A percentile compares a stretch with the other conserved stretches of the same genome.
Evolutionary conservation across 2,329 filamentous ascomycete species (phyloP).

Genomic region (Paraphoma chrysanthemicola): DNA sequence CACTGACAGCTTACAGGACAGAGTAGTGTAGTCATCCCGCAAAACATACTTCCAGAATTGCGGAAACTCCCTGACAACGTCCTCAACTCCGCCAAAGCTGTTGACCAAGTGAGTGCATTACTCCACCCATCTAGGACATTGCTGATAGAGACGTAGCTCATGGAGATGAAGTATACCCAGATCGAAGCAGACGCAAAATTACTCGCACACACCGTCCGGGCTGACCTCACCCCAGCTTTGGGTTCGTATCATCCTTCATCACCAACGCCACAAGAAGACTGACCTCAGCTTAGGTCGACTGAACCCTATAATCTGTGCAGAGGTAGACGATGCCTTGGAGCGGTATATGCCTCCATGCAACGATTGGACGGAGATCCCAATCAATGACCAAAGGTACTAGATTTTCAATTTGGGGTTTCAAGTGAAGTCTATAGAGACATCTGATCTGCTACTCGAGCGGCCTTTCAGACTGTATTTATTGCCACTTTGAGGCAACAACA

Average conservation of each 20-base stretch:
- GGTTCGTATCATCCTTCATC: conserved; percentile 22
- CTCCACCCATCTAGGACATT: neutral
- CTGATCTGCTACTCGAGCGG: no score
- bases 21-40: conserved; percentile 34
- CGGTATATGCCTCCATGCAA: conserved; percentile 36
- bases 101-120: conserved; percentile 24
- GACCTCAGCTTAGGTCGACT: conserved; percentile 31
- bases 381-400: conserved; percentile 20
- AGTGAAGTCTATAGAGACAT: no score
- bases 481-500: no score
- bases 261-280: conserved; percentile 3
- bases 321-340: conserved; percentile 36
- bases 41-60: conserved; percentile 39
- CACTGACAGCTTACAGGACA: conserved; percentile 25
- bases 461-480: no score
- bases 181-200: conserved; percentile 26
- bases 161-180: conserved; percentile 43
- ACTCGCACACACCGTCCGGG: conserved; percentile 32
- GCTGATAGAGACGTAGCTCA: conserved; percentile 23
- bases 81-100: conserved; percentile 37
- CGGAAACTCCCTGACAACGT: conserved; percentile 41
- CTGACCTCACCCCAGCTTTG: conserved; percentile 45
- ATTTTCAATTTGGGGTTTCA: no score
- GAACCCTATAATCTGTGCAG: conserved; percentile 33
- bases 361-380: conserved; percentile 41